Evolutionary conservation across 108 stramenopile species (phyloP), one percentile per base, ranked within the genome.

Genomic region (Aurantiochytrium sp.): DNA sequence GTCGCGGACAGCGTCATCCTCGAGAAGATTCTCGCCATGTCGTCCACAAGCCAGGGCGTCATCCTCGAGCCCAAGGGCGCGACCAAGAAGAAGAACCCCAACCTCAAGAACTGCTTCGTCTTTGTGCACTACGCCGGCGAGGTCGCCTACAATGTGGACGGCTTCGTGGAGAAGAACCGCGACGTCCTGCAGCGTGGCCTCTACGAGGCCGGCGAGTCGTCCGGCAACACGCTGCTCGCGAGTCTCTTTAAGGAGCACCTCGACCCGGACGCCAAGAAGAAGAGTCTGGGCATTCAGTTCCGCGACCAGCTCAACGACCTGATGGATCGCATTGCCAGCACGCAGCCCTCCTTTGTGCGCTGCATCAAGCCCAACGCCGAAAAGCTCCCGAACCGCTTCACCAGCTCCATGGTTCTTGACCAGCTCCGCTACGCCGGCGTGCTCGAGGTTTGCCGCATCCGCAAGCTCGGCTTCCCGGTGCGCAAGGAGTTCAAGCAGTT

Each of bases 151-250:
- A 89, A 92, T 50, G 91, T 94, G 4, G 55, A 69, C 5, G 92
- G 91, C 52, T 97, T 96, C 88, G 87, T 96, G 87, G 96, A 96
- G 86, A 97, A 96, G 89, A 97, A 97, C 92, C 95, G 94, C 68
- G 97, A 97, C 88, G 94, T 95, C 69, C 90, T 96, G 19, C 86
- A 34, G 32, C 87, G 55, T 52, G 87, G 55, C 5, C 68, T 91
- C 22, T 27, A 54, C 1, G 55, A 41, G 52, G n/a, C 86, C n/a
- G 53, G 24, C 4, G 52, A 48, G 54, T n/a, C 19, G 17, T 34
- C 39, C 52, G 87, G 37, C 30, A 50, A 86, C 42, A 24, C 12
- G 22, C 12, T 87, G 24, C 37, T 65, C 21, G 4, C 10, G 55
- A 12, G 0, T 2, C 86, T 65, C 59, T 65, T 87, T 32, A 48